These are phyloP conservation scores for Angomonas desouzai DNA, from an alignment of 208 protist genomes.

Conservation along the genomic window DNA sequence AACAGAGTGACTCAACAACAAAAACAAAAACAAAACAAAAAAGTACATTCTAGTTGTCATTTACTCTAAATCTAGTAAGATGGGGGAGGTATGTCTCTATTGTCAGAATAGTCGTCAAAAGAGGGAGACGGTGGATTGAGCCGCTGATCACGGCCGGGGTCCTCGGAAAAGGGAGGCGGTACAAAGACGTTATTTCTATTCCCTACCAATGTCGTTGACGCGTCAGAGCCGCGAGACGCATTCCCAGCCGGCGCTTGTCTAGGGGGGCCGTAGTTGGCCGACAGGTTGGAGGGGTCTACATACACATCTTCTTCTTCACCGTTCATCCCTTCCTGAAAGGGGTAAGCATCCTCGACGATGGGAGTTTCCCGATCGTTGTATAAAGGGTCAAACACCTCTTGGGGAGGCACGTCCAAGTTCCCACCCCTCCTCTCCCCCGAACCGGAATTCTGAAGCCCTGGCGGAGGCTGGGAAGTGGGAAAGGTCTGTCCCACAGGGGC, in stretches of 20 bases:
- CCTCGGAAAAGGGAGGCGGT: neutral
- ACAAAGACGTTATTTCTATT: neutral
- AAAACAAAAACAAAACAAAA: slow-evolving; percentile 8
- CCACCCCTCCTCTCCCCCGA: neutral
- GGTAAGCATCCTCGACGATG: slow-evolving; percentile 6
- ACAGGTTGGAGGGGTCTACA: neutral
- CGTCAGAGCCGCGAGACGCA: neutral
- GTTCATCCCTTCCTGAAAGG: slow-evolving; percentile 27
- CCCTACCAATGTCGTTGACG: neutral
- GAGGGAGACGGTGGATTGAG: neutral
- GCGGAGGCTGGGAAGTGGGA: neutral
- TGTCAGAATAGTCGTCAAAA: slow-evolving; percentile 5
- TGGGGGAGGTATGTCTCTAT: slow-evolving; percentile 1
- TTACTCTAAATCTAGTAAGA: slow-evolving; percentile 3
- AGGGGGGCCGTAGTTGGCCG: neutral
- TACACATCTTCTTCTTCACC: slow-evolving; percentile 22
- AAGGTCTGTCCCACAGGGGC: slow-evolving; percentile 1
- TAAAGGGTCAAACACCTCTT: neutral
- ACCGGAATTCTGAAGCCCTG: neutral
- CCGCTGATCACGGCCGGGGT: neutral
- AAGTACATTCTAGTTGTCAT: neutral
- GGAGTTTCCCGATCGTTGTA: neutral
- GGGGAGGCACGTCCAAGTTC: neutral
- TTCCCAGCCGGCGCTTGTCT: neutral
- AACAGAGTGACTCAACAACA: neutral